Evolutionary conservation across 2,329 filamentous ascomycete species (phyloP), one percentile per base, ranked within the genome.

Genomic region (Didymella exigua): DNA sequence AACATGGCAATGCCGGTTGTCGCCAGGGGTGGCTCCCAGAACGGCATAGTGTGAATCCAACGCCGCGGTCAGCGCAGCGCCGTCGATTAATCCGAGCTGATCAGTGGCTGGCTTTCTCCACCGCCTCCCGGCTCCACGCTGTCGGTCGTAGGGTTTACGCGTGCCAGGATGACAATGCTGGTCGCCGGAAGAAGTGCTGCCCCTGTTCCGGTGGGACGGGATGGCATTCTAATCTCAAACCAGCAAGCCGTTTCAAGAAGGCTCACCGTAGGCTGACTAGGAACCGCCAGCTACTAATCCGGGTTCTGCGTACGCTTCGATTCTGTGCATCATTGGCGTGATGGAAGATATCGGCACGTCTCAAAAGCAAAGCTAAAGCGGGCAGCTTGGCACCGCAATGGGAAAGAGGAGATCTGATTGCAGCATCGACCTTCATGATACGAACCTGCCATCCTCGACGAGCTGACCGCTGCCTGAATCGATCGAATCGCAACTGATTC

Each of bases 61-160:
- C 48, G 49, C 66, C 62, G 59, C 65, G 68, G 69, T 65, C 63
- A 50, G 50, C 45, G 49, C 61, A 36, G 54, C 60, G 58, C 62
- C 65, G 54, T 60, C 56, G 61, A 64, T 62, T 50, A 49, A 64
- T 58, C 62, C 54, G 61, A 57, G 61, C 54, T 59, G 61, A 64
- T 69, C 67, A 65, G 61, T 63, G 68, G 64, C 62, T 61, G 60
- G 66, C 29, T 37, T 49, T 46, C 62, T 59, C 59, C 60, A 65
- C 63, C 54, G 58, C 53, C 55, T 63, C 62, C 67, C 68, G 61
- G 63, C 36, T 64, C 71, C 71, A 64, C 45, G 19, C 66, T 64
- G 67, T 69, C 71, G 71, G 71, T 46, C 18, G 47, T 26, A 29
- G 54, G 34, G 53, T 62, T 67, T 61, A 64, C 56, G 50, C 45